These are phyloP conservation scores for Podospora pseudopauciseta DNA, from an alignment of 495 filamentous ascomycete species.

Conservation along the genomic window DNA sequence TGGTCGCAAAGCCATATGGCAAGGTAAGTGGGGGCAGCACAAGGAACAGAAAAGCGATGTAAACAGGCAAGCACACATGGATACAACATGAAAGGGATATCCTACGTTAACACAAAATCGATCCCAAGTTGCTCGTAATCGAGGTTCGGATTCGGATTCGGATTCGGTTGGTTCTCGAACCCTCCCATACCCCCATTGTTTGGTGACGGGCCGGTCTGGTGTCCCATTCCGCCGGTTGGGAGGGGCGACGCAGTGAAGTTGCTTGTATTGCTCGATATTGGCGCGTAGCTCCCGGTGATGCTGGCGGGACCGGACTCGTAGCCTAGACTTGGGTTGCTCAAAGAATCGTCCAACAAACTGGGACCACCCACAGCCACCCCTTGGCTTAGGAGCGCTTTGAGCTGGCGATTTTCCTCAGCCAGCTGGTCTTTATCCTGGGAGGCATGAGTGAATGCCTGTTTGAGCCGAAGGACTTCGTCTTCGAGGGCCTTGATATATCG, in stretches of 20 bases:
- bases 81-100: slow-evolving; percentile 57
- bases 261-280: slow-evolving; percentile 39
- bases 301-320: slow-evolving; percentile 52
- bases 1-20: not conserved
- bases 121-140: slow-evolving; percentile 89
- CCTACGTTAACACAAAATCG: slow-evolving; percentile 96
- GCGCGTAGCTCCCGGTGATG: slow-evolving; percentile 50
- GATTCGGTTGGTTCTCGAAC: slow-evolving; percentile 18
- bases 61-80: slow-evolving; percentile 53
- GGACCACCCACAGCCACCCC: slow-evolving; percentile 55
- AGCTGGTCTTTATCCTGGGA: slow-evolving; percentile 62
- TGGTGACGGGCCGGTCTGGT: slow-evolving; percentile 31
- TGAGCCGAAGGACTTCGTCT: slow-evolving; percentile 73
- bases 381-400: slow-evolving; percentile 68
- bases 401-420: slow-evolving; percentile 69
- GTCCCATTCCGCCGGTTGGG: slow-evolving; percentile 31
- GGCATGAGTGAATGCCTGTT: slow-evolving; percentile 58
- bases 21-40: not conserved
- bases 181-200: slow-evolving; percentile 18
- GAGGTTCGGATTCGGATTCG: slow-evolving; percentile 48
- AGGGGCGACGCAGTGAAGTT: slow-evolving; percentile 20
- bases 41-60: slow-evolving; percentile 14
- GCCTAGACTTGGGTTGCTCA: slow-evolving; percentile 42
- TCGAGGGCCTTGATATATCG: slow-evolving; percentile 92
- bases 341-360: slow-evolving; percentile 44